Evolutionary conservation across 1,139 yeast genomes (phyloP).

Genomic region (Debaryomyces fabryi): DNA sequence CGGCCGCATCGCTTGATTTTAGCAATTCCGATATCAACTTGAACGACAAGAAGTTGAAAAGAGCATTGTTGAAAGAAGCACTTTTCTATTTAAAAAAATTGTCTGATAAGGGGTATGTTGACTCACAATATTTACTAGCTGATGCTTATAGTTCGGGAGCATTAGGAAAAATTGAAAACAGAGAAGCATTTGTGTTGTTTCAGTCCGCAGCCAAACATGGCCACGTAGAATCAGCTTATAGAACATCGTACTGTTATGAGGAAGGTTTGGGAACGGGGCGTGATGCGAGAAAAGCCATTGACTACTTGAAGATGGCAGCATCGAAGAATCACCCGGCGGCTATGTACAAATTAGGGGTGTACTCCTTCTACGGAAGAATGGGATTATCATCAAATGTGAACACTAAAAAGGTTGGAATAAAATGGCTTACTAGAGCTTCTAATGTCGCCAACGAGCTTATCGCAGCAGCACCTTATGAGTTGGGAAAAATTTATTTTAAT

Average conservation of each 20-base stretch:
- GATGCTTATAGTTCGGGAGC: slow-evolving; percentile 90
- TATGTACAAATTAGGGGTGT: slow-evolving; percentile 87
- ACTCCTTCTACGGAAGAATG: slow-evolving; percentile 82
- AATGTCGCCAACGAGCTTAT: slow-evolving; percentile 82
- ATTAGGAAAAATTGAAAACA: slow-evolving; percentile 78
- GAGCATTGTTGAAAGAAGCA: slow-evolving; percentile 75
- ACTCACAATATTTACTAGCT: slow-evolving; percentile 87
- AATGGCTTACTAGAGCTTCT: slow-evolving; percentile 89
- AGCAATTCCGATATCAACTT: slow-evolving; percentile 20
- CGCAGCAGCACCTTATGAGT: slow-evolving; percentile 91
- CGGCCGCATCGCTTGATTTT: slow-evolving; percentile 27
- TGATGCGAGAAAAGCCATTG: slow-evolving; percentile 84
- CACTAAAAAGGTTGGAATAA: slow-evolving; percentile 83
- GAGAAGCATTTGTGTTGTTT: slow-evolving; percentile 75
- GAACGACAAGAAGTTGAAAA: slow-evolving; percentile 38
- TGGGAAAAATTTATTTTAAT: slow-evolving; percentile 79
- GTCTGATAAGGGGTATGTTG: slow-evolving; percentile 80
- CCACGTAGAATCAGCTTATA: slow-evolving; percentile 86
- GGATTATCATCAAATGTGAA: slow-evolving; percentile 70
- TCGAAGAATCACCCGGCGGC: slow-evolving; percentile 93
- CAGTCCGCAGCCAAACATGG: slow-evolving; percentile 93
- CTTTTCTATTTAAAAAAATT: slow-evolving; percentile 67
- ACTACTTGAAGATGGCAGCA: slow-evolving; percentile 85
- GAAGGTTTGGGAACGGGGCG: slow-evolving; percentile 92
- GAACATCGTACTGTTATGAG: slow-evolving; percentile 89